Evolutionary conservation across 805 yeast genomes (phyloP).

Genomic region (Ogataea neopini): DNA sequence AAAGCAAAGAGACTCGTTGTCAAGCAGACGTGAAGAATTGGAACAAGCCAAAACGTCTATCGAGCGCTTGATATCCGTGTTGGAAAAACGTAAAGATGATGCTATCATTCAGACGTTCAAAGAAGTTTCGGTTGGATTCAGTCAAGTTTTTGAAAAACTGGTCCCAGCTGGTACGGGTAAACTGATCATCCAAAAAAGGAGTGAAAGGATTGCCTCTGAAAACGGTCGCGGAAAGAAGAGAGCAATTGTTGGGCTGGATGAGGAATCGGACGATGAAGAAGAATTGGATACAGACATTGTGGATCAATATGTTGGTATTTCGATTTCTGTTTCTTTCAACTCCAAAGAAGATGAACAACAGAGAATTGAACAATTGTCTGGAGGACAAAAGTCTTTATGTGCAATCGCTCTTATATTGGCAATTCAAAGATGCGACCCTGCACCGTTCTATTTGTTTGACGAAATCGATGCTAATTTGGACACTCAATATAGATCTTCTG

Average conservation of each 20-base stretch:
- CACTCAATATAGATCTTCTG: conserved; percentile 85
- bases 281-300: conserved; percentile 30
- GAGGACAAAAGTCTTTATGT: conserved; percentile 97
- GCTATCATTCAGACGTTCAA: conserved; percentile 80
- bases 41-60: conserved; percentile 72
- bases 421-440: conserved; percentile 93
- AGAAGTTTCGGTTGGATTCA: conserved; percentile 72
- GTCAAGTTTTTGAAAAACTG: conserved; percentile 71
- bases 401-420: conserved; percentile 93
- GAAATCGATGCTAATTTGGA: conserved; percentile 97
- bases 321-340: conserved; percentile 87
- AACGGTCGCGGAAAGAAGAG: conserved; percentile 11
- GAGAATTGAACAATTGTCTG: conserved; percentile 86
- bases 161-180: conserved; percentile 84
- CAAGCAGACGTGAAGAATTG: conserved; percentile 65
- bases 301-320: conserved; percentile 75
- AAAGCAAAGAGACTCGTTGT: conserved; percentile 67
- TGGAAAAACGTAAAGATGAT: conserved; percentile 76
- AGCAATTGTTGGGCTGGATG: conserved; percentile 13
- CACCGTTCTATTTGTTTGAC: conserved; percentile 94
- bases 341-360: conserved; percentile 83
- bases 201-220: conserved; percentile 15
- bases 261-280: conserved; percentile 24
- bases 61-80: conserved; percentile 62
- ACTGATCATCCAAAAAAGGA: conserved; percentile 59